Evolutionary conservation across 2,329 filamentous ascomycete species (phyloP).

Genomic region (Nigrospora oryzae): DNA sequence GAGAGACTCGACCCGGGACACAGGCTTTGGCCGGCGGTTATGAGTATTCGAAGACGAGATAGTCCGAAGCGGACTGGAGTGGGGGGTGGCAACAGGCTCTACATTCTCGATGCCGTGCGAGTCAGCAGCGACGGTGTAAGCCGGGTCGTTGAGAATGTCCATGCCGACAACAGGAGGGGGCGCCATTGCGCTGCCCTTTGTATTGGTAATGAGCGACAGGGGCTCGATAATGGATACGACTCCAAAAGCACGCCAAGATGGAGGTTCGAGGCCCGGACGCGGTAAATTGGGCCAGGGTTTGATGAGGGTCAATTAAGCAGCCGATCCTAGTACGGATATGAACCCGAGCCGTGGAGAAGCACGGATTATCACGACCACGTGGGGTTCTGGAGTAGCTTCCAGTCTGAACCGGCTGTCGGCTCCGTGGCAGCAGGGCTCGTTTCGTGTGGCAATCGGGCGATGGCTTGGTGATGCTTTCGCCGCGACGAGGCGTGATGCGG

Average conservation of each 20-base stretch:
- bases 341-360: no score
- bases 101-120: slow-evolving; percentile 5
- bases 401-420: no score
- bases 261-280: no score
- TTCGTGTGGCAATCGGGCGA: no score
- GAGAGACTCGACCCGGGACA: slow-evolving; percentile 19
- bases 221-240: slow-evolving; percentile 7
- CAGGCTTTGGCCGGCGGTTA: slow-evolving; percentile 13
- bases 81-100: slow-evolving; percentile 3
- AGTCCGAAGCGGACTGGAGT: slow-evolving; percentile 15
- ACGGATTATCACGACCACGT: no score
- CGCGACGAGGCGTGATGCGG: no score
- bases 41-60: slow-evolving; percentile 19
- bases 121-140: slow-evolving; percentile 12
- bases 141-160: slow-evolving; percentile 17
- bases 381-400: no score
- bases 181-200: background rate
- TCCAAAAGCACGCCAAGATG: background rate
- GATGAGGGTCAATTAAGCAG: no score
- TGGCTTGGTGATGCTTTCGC: no score
- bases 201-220: slow-evolving; percentile 1
- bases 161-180: slow-evolving; percentile 8
- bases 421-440: no score
- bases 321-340: no score
- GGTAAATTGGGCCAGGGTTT: no score